A percentile compares a stretch with the other conserved stretches of the same genome.
Conservation (phyloP, 2,329 filamentous ascomycete genomes). For the Penicillium sp. region DNA sequence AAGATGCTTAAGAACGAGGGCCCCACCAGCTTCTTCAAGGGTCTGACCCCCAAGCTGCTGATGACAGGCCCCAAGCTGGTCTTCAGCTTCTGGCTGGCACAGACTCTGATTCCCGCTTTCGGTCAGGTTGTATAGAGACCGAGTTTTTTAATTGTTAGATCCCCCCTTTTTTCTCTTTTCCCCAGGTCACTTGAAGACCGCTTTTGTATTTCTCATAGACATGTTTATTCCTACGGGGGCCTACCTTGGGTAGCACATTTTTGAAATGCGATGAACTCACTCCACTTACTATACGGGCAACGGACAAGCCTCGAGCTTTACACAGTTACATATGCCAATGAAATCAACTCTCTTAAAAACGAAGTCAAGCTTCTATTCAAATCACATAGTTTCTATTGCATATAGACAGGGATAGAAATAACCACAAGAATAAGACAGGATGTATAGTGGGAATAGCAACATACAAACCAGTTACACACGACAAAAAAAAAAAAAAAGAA, state of each 20-base stretch:
- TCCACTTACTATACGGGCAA: neutral
- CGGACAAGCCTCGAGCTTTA: neutral
- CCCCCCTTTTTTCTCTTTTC: constrained; percentile 15
- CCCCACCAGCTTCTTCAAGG: constrained; percentile 90
- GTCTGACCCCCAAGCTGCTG: constrained; percentile 90
- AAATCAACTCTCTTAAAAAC: neutral
- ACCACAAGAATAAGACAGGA: constrained; percentile 7
- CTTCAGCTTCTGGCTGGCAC: constrained; percentile 99
- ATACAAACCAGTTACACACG: constrained; percentile 2
- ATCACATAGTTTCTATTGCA: constrained; percentile 5
- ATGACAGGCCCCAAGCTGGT: constrained; percentile 99
- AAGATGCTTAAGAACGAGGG: constrained; percentile 96
- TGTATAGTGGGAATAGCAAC: constrained; percentile 12
- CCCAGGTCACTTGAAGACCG: neutral
- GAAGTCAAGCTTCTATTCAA: neutral
- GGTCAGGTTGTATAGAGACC: constrained; percentile 61
- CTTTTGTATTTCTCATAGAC: constrained; percentile 16
- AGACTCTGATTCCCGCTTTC: constrained; percentile 95
- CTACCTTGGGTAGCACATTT: constrained; percentile 8
- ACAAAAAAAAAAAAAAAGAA: neutral
- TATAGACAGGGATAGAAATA: constrained; percentile 1
- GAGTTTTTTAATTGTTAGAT: constrained; percentile 22
- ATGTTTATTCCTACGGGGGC: constrained; percentile 10
- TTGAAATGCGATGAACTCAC: constrained; percentile 10
- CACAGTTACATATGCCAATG: neutral